Evolutionary conservation across 495 filamentous ascomycete genomes (phyloP).

Genomic region (Chaetomium tenue): DNA sequence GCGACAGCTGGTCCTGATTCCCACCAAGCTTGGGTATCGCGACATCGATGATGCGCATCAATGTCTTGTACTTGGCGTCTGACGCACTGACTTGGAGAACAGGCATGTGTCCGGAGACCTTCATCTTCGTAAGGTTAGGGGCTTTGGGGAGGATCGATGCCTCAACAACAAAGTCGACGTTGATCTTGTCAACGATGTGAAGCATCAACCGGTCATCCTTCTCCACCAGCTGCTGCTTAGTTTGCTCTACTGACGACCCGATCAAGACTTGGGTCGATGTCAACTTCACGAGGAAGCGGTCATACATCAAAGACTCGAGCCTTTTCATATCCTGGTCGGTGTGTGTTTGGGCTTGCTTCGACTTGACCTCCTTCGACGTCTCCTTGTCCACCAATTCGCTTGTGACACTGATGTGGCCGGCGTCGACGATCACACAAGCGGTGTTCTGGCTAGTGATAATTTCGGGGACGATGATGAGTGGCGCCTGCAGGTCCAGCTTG

Average conservation of each 20-base stretch:
- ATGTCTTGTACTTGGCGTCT: conserved; percentile 89
- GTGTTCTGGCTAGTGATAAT: conserved; percentile 76
- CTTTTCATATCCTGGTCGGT: conserved; percentile 83
- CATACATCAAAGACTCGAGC: conserved; percentile 90
- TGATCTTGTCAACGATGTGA: conserved; percentile 94
- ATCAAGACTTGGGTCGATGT: conserved; percentile 93
- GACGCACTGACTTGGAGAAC: conserved; percentile 88
- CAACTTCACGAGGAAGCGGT: conserved; percentile 87
- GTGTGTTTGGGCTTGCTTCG: conserved; percentile 84
- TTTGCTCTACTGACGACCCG: conserved; percentile 88
- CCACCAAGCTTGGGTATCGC: conserved; percentile 82
- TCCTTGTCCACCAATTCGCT: conserved; percentile 90
- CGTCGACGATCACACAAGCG: conserved; percentile 89
- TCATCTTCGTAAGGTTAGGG: conserved; percentile 87
- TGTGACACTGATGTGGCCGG: conserved; percentile 89
- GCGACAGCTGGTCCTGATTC: conserved; percentile 38
- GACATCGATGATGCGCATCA: conserved; percentile 95
- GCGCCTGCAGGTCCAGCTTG: conserved; percentile 91
- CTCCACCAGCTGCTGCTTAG: conserved; percentile 75
- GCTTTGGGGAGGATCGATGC: conserved; percentile 92
- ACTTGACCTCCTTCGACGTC: conserved; percentile 82
- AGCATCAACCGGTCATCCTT: conserved; percentile 68
- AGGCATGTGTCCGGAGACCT: conserved; percentile 85
- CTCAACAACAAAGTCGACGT: conserved; percentile 89
- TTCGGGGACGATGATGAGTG: conserved; percentile 92